phyloP scores from a whole-genome alignment of 2,329 filamentous ascomycete genomes.

The Stylonectria norvegica region DNA sequence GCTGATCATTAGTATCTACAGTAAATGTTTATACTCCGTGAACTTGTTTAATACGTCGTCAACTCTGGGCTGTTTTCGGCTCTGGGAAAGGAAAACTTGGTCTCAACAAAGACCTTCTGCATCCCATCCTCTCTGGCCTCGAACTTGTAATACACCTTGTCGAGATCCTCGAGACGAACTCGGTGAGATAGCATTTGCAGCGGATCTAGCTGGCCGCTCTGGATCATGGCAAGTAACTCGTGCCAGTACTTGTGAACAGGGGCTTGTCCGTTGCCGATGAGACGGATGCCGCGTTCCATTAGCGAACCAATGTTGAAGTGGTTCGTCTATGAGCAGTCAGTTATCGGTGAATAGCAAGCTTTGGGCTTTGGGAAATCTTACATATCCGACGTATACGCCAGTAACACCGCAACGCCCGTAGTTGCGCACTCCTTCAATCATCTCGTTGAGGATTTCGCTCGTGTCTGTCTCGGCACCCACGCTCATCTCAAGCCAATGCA shows the following conservation, averaged over 20 bases:
- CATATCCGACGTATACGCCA: constrained; percentile 62
- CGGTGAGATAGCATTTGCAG: constrained; percentile 79
- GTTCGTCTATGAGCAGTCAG: constrained; percentile 24
- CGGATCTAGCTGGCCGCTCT: constrained; percentile 67
- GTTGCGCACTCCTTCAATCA: constrained; percentile 69
- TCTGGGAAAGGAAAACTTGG: constrained; percentile 51
- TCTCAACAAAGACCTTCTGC: constrained; percentile 75
- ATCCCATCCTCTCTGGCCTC: constrained; percentile 62
- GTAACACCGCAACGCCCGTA: constrained; percentile 75
- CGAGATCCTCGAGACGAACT: constrained; percentile 69
- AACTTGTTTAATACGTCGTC: constrained; percentile 40
- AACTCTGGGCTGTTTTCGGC: constrained; percentile 42
- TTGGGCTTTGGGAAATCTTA: constrained; percentile 30
- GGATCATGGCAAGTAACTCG: constrained; percentile 65
- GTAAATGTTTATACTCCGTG: too few species aligned
- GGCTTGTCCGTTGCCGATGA: constrained; percentile 65
- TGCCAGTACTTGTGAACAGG: constrained; percentile 85
- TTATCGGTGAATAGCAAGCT: not conserved
- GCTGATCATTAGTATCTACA: too few species aligned
- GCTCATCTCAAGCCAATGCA: constrained; percentile 55
- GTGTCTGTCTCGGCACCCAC: constrained; percentile 79
- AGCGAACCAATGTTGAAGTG: constrained; percentile 74
- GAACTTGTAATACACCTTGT: constrained; percentile 62
- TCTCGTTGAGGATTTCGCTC: constrained; percentile 75
- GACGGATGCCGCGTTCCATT: constrained; percentile 81